phyloP scores from a whole-genome alignment of 2,329 filamentous ascomycete species.

The Cytospora piceae region DNA sequence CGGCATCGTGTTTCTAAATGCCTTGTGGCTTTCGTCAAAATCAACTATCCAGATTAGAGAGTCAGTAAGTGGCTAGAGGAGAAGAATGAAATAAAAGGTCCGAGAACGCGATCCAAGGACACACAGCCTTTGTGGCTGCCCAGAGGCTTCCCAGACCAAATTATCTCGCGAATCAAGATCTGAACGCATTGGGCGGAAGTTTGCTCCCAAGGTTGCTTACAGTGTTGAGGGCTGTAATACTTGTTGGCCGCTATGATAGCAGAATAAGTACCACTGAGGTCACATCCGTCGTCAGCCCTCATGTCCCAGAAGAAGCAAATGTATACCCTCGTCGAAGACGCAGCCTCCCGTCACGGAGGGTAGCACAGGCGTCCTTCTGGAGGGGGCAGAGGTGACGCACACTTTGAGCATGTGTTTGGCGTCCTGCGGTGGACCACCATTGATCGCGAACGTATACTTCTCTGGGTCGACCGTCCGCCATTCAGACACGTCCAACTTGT shows the following conservation, averaged over 20 bases:
- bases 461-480: conserved; percentile 67
- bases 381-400: conserved; percentile 40
- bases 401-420: conserved; percentile 68
- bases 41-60: conserved; percentile 40
- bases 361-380: neutral
- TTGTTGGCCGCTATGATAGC: conserved; percentile 66
- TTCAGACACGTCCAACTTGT: conserved; percentile 63
- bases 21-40: conserved; percentile 68
- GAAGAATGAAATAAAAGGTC: neutral
- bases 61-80: neutral
- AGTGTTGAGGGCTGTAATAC: conserved; percentile 65
- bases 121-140: neutral
- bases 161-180: neutral
- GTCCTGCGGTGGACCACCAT: conserved; percentile 59
- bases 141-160: neutral
- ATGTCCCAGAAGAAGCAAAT: conserved; percentile 12
- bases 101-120: neutral
- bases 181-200: neutral
- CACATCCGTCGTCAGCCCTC: conserved; percentile 10
- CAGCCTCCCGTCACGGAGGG: neutral
- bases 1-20: conserved; percentile 75
- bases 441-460: conserved; percentile 66
- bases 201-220: conserved; percentile 31
- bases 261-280: conserved; percentile 59
- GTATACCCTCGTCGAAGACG: neutral